Conservation (phyloP, 2,329 filamentous ascomycete species). For the Botrytis cinerea region DNA sequence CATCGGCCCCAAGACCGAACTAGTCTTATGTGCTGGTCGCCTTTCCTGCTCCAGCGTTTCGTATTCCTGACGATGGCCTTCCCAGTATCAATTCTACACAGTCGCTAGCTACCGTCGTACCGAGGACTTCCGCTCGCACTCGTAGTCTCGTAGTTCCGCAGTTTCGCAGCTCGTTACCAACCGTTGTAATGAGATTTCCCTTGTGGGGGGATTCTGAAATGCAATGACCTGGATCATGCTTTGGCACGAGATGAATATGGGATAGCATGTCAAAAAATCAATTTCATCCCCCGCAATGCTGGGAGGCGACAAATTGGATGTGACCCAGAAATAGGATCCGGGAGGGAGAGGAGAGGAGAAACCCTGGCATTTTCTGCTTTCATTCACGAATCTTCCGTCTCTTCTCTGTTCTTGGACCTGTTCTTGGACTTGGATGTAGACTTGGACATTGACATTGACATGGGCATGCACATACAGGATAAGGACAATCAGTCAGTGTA, state of each 20-base stretch:
- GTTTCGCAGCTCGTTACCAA: neutral
- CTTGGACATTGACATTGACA: too few species aligned
- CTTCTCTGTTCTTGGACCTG: neutral
- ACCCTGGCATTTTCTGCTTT: neutral
- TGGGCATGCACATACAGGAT: neutral
- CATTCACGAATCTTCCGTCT: neutral
- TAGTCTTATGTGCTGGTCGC: neutral
- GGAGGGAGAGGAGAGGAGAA: neutral
- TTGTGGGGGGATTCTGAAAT: neutral
- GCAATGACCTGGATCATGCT: constrained; percentile 10
- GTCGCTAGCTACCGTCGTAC: neutral
- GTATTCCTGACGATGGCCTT: neutral
- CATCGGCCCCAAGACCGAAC: neutral
- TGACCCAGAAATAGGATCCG: neutral
- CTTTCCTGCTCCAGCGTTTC: neutral
- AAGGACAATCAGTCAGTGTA: neutral
- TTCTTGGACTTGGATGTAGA: neutral
- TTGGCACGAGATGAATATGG: neutral
- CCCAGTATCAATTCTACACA: neutral
- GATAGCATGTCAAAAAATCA: neutral
- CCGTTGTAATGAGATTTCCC: constrained; percentile 1
- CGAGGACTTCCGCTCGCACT: neutral
- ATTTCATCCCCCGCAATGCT: constrained; percentile 8
- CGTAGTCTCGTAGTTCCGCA: neutral
- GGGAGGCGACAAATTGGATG: constrained; percentile 3